Base-by-base conservation (phyloP, 1,139 yeast species). In the Yamadazyma friedrichii region DNA sequence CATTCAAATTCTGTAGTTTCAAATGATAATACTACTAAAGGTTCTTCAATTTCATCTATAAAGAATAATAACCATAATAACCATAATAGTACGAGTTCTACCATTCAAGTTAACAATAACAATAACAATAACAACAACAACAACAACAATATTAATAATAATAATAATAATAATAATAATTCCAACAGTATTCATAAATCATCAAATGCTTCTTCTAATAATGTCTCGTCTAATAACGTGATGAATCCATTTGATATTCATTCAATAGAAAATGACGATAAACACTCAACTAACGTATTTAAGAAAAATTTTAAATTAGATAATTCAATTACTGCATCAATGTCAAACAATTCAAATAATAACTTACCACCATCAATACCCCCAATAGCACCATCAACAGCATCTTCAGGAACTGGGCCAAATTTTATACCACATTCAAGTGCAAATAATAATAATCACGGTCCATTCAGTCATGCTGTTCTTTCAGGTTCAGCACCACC, bases 191-290 rank as follows among this genome's bases (percentile, higher is more conserved):
- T 17, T 11, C 12, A 11, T 10, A 13, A 33, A n/a, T 25, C 30
- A 25, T 87, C 96, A 10, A 89, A 93, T 58, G 98, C 98, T 0
- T 98, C 98, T 20, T 11, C 35, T 20, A 20, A 20, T 20, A 20
- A 20, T 20, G 24, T 8, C 5, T 20, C 24, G 24, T 20, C 24
- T 8, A 20, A 20, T 20, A 20, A 20, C 8, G 24, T 8, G 24
- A 20, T 20, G 24, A 27, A 27, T 2, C 86, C 96, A 3, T 93
- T 93, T 60, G 93, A 84, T 63, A 98, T 98, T 36, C 24, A 17
- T 11, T 29, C 37, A 12, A 15, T 29, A 4, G 38, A 32, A 10
- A 16, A 27, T 16, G 39, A 36, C 5, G 39, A 38, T 16, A 42
- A 42, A 16, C 48, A 47, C 34, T 42, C 43, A 29, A 16, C 54